Evolutionary conservation across 2,329 filamentous ascomycete species (phyloP).

Genomic region (Pseudonectria foliicola): DNA sequence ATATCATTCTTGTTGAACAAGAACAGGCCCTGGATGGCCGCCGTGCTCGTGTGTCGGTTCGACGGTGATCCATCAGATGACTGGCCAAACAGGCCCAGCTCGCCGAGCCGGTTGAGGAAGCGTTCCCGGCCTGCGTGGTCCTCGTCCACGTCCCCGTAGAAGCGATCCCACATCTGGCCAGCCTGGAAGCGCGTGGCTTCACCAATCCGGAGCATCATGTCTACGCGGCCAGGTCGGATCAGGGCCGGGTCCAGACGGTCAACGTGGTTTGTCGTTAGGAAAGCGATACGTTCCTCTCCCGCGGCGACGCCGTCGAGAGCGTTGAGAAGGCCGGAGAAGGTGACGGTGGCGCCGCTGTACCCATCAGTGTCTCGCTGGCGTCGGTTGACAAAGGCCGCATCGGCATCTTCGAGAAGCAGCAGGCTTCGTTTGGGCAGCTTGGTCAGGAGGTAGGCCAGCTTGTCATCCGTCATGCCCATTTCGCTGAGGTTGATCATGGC

Average conservation of each 20-base stretch:
- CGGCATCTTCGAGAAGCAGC: constrained; percentile 80
- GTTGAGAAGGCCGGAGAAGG: constrained; percentile 85
- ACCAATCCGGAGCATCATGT: constrained; percentile 85
- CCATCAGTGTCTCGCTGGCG: constrained; percentile 72
- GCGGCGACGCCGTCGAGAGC: constrained; percentile 88
- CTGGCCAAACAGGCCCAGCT: constrained; percentile 62
- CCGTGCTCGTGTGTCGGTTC: constrained; percentile 65
- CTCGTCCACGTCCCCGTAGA: constrained; percentile 76
- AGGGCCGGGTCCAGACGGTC: constrained; percentile 84
- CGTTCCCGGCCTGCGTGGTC: constrained; percentile 53
- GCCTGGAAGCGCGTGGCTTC: constrained; percentile 85
- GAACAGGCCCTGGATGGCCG: constrained; percentile 89
- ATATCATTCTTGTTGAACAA: constrained; percentile 91
- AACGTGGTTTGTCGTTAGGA: constrained; percentile 91
- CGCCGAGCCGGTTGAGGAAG: constrained; percentile 65
- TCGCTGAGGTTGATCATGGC: constrained; percentile 89
- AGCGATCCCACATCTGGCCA: constrained; percentile 82
- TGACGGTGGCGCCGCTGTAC: constrained; percentile 81
- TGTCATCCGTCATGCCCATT: constrained; percentile 81
- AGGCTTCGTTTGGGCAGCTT: constrained; percentile 79
- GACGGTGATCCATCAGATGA: constrained; percentile 40
- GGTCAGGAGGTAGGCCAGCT: constrained; percentile 76
- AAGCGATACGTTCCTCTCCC: constrained; percentile 87
- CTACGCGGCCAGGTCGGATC: constrained; percentile 83
- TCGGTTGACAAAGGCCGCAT: constrained; percentile 82